Evolutionary conservation across 2,329 filamentous ascomycete genomes (phyloP).

Genomic region (Botrytis paeoniae): DNA sequence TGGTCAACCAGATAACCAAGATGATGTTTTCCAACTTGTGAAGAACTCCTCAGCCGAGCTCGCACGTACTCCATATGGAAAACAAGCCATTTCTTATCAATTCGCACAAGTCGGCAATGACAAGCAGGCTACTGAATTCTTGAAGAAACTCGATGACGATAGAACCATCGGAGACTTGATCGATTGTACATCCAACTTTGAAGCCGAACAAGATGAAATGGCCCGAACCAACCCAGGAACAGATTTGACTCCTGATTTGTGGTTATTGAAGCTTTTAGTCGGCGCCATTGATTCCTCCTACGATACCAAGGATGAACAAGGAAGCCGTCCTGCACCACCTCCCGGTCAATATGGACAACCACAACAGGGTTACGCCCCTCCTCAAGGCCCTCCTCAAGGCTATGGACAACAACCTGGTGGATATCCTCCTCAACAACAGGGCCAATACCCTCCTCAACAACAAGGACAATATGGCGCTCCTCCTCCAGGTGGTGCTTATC

Average conservation of each 20-base stretch:
- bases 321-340: constrained; percentile 16
- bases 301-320: constrained; percentile 58
- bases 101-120: constrained; percentile 17
- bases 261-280: constrained; percentile 55
- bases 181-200: constrained; percentile 18
- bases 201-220: constrained; percentile 19
- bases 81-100: constrained; percentile 18
- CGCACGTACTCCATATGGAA: constrained; percentile 8
- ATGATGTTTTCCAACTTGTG: constrained; percentile 14
- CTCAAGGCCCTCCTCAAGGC: constrained; percentile 7
- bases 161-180: constrained; percentile 14
- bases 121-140: constrained; percentile 7
- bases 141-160: constrained; percentile 17
- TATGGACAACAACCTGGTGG: constrained; percentile 15
- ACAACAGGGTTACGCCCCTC: constrained; percentile 11
- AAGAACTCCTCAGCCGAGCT: constrained; percentile 11
- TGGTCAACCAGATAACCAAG: constrained; percentile 19
- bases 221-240: constrained; percentile 6
- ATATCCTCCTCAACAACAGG: constrained; percentile 31
- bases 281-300: constrained; percentile 65
- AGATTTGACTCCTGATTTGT: constrained; percentile 11
- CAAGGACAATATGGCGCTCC: constrained; percentile 16
- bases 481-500: constrained; percentile 16
- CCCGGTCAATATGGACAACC: constrained; percentile 31
- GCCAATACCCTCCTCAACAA: constrained; percentile 27